Base-by-base conservation (phyloP, 805 yeast species). In the Myxozyma sirexii region DNA sequence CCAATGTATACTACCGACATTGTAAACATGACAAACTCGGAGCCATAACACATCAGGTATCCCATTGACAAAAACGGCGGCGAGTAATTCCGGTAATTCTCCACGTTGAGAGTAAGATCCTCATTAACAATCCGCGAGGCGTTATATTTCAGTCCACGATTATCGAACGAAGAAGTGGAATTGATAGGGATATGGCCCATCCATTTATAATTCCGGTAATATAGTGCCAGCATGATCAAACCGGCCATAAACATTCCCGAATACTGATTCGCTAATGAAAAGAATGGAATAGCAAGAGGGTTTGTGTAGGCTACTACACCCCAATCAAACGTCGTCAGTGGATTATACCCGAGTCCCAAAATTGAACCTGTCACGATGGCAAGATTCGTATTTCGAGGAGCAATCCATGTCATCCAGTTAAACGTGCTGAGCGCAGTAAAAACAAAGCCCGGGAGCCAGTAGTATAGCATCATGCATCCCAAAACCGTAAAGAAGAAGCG, bases 371-470 rank as follows among this genome's bases (percentile, higher is more conserved):
- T 80, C 19, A 84, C 71, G 5, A 71, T 68, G n/a, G 82, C 81
- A 55, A 84, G 71, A 63, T 77, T 77, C 60, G 76, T 72, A 67
- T 81, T 82, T 41, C 76, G 62, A 12, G 86, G 86, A 4, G 72
- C 70, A 51, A 83, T 83, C 86, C 87, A 84, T 3, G 82, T 78
- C 42, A 84, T 81, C 79, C 86, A 84, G 29, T 74, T 68, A 68
- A 87, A 84, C 63, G 78, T 76, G 1, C 87, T 80, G 59, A 87
- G 74, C 17, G 83, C 87, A 31, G 79, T 78, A 73, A 83, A 82
- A 39, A 86, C 73, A 69, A 76, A 84, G 42, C 82, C 85, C 17
- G 89, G 89, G 62, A 86, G 68, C 82, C 84, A 84, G 67, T 80
- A 79, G 79, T 83, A 85, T 2, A 77, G 62, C 61, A 80, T 77